These are phyloP conservation scores for Trypethelium eluteriae DNA, from an alignment of 495 filamentous ascomycete genomes.

Conservation along the genomic window DNA sequence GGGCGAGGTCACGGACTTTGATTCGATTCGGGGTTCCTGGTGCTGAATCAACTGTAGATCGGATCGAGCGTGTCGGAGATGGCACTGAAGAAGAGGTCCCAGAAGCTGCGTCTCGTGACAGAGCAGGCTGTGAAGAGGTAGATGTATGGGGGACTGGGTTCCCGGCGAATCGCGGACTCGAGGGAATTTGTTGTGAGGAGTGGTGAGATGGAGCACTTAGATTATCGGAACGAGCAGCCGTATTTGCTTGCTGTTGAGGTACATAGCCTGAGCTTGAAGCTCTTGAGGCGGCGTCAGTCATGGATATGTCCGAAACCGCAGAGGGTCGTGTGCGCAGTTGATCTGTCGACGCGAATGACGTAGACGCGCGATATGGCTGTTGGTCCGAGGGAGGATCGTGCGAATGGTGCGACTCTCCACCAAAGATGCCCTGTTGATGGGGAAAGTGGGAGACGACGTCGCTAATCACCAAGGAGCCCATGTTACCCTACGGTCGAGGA, in stretches of 20 bases:
- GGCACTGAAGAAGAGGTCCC: slow-evolving; percentile 25
- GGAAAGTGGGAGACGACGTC: slow-evolving; percentile 42
- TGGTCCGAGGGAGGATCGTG: slow-evolving; percentile 19
- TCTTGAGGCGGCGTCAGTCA: slow-evolving; percentile 21
- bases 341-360: slow-evolving; percentile 12
- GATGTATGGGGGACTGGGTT: neutral
- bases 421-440: slow-evolving; percentile 11
- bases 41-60: slow-evolving; percentile 39
- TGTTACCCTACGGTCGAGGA: slow-evolving; percentile 31
- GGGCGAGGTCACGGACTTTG: slow-evolving; percentile 73
- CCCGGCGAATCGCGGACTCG: neutral
- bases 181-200: neutral
- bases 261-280: slow-evolving; percentile 21
- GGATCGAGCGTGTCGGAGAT: slow-evolving; percentile 47
- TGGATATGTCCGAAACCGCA: slow-evolving; percentile 19
- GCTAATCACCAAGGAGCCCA: slow-evolving; percentile 44
- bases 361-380: slow-evolving; percentile 13
- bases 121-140: neutral
- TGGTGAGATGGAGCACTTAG: neutral
- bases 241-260: neutral
- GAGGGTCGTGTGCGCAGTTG: slow-evolving; percentile 18
- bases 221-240: neutral
- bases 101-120: neutral
- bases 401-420: slow-evolving; percentile 14
- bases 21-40: slow-evolving; percentile 66